Conservation (phyloP, 805 yeast species). For the Metschnikowia amazonensis region DNA sequence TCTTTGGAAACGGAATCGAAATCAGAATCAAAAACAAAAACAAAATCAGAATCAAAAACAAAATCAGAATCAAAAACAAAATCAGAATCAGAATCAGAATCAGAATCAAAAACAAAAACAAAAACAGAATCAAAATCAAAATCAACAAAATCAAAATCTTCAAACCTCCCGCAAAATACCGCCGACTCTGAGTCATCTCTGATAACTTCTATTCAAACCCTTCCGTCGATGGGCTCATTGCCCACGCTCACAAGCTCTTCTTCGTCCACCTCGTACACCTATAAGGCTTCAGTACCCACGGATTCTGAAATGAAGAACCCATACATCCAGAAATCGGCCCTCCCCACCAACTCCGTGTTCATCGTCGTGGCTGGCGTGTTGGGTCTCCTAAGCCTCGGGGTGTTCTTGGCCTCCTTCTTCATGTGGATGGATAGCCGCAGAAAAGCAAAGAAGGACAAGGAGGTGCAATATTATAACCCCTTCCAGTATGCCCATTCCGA, state of each 20-base stretch:
- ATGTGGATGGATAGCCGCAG: conserved; percentile 15
- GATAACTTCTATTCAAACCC: neutral
- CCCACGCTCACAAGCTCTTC: conserved; percentile 19
- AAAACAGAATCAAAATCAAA: neutral
- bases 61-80: neutral
- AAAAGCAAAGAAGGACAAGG: conserved; percentile 31
- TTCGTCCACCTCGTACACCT: conserved; percentile 10
- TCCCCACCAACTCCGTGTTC: conserved; percentile 40
- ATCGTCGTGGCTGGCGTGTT: conserved; percentile 24
- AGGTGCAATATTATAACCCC: conserved; percentile 25
- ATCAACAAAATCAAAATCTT: neutral
- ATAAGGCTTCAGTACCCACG: conserved; percentile 11
- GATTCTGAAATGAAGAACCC: conserved; percentile 11
- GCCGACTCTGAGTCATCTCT: neutral
- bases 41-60: too few species aligned
- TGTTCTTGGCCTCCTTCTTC: conserved; percentile 21
- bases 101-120: neutral
- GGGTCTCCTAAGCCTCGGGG: conserved; percentile 20
- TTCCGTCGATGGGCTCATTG: conserved; percentile 8
- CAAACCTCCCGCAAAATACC: too few species aligned
- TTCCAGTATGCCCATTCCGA: conserved; percentile 7
- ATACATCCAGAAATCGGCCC: conserved; percentile 20
- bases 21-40: too few species aligned
- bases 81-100: neutral
- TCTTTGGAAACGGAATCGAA: too few species aligned